A percentile compares a stretch with the other conserved stretches of the same genome.
Conservation (phyloP, 108 stramenopile genomes). For the Nannochloropsis gaditana region DNA sequence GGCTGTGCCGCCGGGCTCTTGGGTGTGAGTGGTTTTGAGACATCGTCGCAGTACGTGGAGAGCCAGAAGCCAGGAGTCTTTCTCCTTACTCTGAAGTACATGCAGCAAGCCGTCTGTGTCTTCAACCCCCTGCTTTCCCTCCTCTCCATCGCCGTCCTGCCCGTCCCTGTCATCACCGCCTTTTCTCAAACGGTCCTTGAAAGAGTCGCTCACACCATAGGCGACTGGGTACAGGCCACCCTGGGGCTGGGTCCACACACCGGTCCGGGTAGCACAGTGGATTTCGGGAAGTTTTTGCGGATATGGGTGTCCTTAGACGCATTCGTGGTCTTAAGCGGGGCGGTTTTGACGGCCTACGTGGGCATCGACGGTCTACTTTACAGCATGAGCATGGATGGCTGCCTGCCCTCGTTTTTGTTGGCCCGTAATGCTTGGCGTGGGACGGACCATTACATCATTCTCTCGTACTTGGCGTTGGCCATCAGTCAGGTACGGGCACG, state of each 20-base stretch:
- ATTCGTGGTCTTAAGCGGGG: constrained; percentile 58
- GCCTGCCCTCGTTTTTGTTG: constrained; percentile 57
- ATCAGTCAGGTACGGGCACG: neutral
- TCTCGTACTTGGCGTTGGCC: constrained; percentile 48
- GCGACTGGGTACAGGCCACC: constrained; percentile 44
- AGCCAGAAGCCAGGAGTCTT: constrained; percentile 54
- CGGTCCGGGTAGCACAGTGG: neutral
- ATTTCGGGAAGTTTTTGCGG: constrained; percentile 39
- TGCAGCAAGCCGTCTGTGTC: constrained; percentile 51
- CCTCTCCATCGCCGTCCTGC: constrained; percentile 50
- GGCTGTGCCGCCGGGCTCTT: constrained; percentile 57
- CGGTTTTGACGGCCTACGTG: constrained; percentile 57
- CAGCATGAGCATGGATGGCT: constrained; percentile 56
- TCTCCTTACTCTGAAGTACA: constrained; percentile 40
- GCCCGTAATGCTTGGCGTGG: constrained; percentile 50
- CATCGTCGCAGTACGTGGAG: constrained; percentile 57
- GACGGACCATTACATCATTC: constrained; percentile 51
- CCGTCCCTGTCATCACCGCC: constrained; percentile 41
- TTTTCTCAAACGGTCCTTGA: constrained; percentile 32
- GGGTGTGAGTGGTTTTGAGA: constrained; percentile 62
- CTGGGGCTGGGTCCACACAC: neutral
- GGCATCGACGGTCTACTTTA: constrained; percentile 59
- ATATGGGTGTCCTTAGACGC: constrained; percentile 53
- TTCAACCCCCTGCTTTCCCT: constrained; percentile 59
- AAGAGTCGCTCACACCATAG: constrained; percentile 49